Evolutionary conservation across 108 stramenopile species (phyloP).

Genomic region (Chaetoceros tenuissimus): DNA sequence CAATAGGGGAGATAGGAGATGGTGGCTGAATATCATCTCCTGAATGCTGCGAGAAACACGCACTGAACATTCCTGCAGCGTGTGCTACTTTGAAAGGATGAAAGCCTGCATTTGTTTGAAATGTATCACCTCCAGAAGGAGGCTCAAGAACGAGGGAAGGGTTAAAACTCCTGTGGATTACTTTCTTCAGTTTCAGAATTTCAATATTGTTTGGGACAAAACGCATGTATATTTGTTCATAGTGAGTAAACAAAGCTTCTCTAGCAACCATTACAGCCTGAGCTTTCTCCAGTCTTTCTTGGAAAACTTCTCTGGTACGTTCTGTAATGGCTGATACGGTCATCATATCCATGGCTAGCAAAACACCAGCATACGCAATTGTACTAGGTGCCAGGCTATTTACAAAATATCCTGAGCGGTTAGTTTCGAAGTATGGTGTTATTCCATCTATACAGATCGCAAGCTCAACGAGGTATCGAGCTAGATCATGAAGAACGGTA

Average conservation of each 20-base stretch:
- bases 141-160: slow-evolving; percentile 1
- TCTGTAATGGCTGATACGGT: slow-evolving; percentile 22
- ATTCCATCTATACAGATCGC: slow-evolving; percentile 33
- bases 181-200: background rate
- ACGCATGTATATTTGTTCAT: background rate
- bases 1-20: background rate
- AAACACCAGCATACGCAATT: slow-evolving; percentile 59
- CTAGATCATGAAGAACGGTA: slow-evolving; percentile 47
- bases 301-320: slow-evolving; percentile 18
- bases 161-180: slow-evolving; percentile 12
- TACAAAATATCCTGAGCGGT: slow-evolving; percentile 29
- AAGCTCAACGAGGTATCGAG: slow-evolving; percentile 67
- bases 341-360: slow-evolving; percentile 59
- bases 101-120: background rate
- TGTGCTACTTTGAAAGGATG: background rate
- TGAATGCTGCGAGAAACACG: background rate
- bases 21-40: background rate
- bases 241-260: background rate
- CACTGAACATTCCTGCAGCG: background rate
- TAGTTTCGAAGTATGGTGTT: background rate
- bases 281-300: slow-evolving; percentile 10
- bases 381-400: slow-evolving; percentile 44
- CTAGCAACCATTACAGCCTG: slow-evolving; percentile 9
- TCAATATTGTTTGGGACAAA: background rate
- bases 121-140: background rate